These are phyloP conservation scores for Cytospora piceae DNA, from an alignment of 2,329 filamentous ascomycete species.

Conservation along the genomic window DNA sequence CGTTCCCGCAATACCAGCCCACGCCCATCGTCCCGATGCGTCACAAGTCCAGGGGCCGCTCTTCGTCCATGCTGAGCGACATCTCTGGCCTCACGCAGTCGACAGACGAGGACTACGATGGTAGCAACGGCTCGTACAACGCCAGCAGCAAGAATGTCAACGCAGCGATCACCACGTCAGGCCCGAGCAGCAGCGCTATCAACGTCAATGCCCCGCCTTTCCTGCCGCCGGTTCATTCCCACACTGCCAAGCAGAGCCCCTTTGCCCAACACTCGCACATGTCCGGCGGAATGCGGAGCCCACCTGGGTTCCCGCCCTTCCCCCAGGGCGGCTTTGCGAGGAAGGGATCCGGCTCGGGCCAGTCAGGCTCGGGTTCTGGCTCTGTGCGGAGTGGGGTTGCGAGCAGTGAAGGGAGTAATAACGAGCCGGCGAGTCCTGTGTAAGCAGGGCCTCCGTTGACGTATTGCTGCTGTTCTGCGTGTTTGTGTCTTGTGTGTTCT, in stretches of 20 bases:
- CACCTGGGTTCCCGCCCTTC: slow-evolving; percentile 25
- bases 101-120: slow-evolving; percentile 55
- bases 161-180: not conserved
- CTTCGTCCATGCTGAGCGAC: slow-evolving; percentile 69
- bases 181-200: slow-evolving; percentile 31
- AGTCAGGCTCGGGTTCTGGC: slow-evolving; percentile 33
- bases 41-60: slow-evolving; percentile 57
- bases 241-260: slow-evolving; percentile 22
- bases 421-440: slow-evolving; percentile 57
- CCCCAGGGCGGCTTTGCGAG: slow-evolving; percentile 31
- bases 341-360: slow-evolving; percentile 33
- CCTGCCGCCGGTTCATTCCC: slow-evolving; percentile 29
- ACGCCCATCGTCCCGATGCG: slow-evolving; percentile 41
- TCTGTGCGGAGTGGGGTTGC: slow-evolving; percentile 46
- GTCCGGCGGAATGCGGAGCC: slow-evolving; percentile 25
- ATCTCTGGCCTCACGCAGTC: slow-evolving; percentile 69
- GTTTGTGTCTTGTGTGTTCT: not conserved
- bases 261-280: slow-evolving; percentile 28
- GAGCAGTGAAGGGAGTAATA: slow-evolving; percentile 52
- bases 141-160: slow-evolving; percentile 29
- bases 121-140: slow-evolving; percentile 31
- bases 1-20: slow-evolving; percentile 40
- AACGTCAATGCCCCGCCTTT: slow-evolving; percentile 34
- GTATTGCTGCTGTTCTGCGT: not conserved
- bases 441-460: slow-evolving; percentile 26